Evolutionary conservation across 2,329 filamentous ascomycete species (phyloP).

Genomic region (Trichoderma atrobrunneum): DNA sequence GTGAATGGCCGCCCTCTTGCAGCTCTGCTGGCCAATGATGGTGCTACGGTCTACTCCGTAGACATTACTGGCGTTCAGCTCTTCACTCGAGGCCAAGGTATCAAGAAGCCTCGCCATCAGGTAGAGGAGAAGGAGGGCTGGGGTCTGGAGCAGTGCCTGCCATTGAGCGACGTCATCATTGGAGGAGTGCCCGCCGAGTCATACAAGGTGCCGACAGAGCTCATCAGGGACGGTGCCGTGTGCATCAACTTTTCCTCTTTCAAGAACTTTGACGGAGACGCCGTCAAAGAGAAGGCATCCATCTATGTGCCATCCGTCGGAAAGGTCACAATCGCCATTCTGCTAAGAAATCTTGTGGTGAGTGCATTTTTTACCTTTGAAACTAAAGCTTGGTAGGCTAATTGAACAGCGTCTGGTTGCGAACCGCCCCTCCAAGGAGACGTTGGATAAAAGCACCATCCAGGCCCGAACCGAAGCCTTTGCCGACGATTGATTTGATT

Average conservation of each 20-base stretch:
- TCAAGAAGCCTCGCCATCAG: constrained; percentile 82
- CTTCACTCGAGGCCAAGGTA: constrained; percentile 85
- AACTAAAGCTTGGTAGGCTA: constrained; percentile 22
- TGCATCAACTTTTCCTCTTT: constrained; percentile 98
- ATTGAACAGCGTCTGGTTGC: constrained; percentile 49
- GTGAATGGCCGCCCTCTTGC: constrained; percentile 92
- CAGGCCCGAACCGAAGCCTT: constrained; percentile 44
- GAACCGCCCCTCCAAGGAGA: constrained; percentile 44
- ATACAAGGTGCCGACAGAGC: constrained; percentile 83
- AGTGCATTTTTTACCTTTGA: constrained; percentile 31
- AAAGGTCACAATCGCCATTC: constrained; percentile 92
- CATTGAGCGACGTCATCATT: constrained; percentile 90
- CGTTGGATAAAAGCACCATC: constrained; percentile 33
- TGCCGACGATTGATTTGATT: constrained; percentile 30
- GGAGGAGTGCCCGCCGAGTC: constrained; percentile 83
- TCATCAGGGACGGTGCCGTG: constrained; percentile 86
- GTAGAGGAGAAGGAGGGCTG: constrained; percentile 79
- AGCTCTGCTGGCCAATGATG: constrained; percentile 91
- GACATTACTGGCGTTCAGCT: constrained; percentile 89
- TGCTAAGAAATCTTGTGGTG: constrained; percentile 85
- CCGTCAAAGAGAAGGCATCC: constrained; percentile 90
- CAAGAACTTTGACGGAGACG: constrained; percentile 83
- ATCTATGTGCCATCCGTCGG: constrained; percentile 97
- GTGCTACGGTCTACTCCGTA: constrained; percentile 91
- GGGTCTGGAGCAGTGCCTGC: constrained; percentile 75